These are phyloP conservation scores for Monosporascus sp. DNA, from an alignment of 2,329 filamentous ascomycete species.

Conservation along the genomic window DNA sequence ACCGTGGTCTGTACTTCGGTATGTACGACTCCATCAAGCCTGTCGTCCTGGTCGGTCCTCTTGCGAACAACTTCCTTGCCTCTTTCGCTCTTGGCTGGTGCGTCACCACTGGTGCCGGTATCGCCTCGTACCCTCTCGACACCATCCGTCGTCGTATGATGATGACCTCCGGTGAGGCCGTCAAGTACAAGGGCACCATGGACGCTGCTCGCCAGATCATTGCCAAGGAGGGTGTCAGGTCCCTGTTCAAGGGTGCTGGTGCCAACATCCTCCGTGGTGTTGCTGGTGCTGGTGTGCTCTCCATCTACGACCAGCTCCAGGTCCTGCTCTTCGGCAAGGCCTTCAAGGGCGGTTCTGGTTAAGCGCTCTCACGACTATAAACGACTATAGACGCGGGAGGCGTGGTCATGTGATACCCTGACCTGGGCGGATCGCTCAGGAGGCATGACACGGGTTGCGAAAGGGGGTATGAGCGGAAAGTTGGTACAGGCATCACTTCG, in stretches of 20 bases:
- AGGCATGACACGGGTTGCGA: constrained; percentile 32
- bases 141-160: constrained; percentile 99
- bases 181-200: constrained; percentile 98
- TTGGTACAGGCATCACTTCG: constrained; percentile 32
- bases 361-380: constrained; percentile 34
- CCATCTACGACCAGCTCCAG: constrained; percentile 99
- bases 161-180: constrained; percentile 97
- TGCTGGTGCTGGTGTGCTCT: constrained; percentile 99
- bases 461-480: constrained; percentile 39
- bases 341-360: constrained; percentile 69
- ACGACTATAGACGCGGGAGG: constrained; percentile 35
- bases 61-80: constrained; percentile 98
- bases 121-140: constrained; percentile 99
- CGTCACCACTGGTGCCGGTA: constrained; percentile 99
- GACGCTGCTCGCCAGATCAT: constrained; percentile 96
- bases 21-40: constrained; percentile 99
- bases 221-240: constrained; percentile 95
- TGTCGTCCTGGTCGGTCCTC: constrained; percentile 82
- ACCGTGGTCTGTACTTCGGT: constrained; percentile 99
- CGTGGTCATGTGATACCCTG: constrained; percentile 32
- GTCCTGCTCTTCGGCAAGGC: constrained; percentile 99
- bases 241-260: constrained; percentile 99
- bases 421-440: constrained; percentile 24
- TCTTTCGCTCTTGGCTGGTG: constrained; percentile 98
- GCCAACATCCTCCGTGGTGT: constrained; percentile 99